phyloP scores from a whole-genome alignment of 2,329 filamentous ascomycete genomes.

The Endocalyx cinctus region DNA sequence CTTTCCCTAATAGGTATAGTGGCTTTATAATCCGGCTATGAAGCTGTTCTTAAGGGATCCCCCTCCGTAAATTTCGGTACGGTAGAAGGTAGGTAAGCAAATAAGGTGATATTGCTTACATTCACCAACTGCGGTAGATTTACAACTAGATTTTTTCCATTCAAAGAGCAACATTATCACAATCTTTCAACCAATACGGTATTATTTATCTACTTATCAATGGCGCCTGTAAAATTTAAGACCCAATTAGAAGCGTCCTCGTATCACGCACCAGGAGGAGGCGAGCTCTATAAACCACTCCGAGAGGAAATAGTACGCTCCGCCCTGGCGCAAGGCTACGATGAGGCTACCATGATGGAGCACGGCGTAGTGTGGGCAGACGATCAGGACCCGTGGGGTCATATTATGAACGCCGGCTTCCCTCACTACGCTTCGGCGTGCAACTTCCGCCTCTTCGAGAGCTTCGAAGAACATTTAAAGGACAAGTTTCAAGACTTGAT shows the following conservation, averaged over 20 bases:
- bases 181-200: too few relatives aligned
- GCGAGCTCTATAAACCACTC: conserved; percentile 9
- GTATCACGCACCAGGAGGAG: conserved; percentile 10
- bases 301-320: conserved; percentile 6
- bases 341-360: conserved; percentile 10
- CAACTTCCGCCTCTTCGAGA: conserved; percentile 10
- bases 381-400: conserved; percentile 11
- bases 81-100: too few relatives aligned
- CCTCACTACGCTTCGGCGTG: conserved; percentile 7
- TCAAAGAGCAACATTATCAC: too few relatives aligned
- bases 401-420: conserved; percentile 10
- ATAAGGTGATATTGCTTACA: too few relatives aligned
- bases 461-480: conserved; percentile 11
- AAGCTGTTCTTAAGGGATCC: too few relatives aligned
- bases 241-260: conserved; percentile 10
- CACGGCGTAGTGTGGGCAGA: conserved; percentile 11
- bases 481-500: conserved; percentile 12
- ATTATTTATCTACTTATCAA: too few relatives aligned
- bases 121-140: too few relatives aligned
- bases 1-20: too few relatives aligned
- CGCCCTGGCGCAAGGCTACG: conserved; percentile 9
- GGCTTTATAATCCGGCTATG: too few relatives aligned
- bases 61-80: too few relatives aligned
- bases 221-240: conserved; percentile 9
- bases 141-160: too few relatives aligned